A percentile compares a stretch with the other conserved stretches of the same genome.
These are phyloP conservation scores for Aspergillus ibericus DNA, from an alignment of 2,329 filamentous ascomycete genomes.

Conservation along the genomic window DNA sequence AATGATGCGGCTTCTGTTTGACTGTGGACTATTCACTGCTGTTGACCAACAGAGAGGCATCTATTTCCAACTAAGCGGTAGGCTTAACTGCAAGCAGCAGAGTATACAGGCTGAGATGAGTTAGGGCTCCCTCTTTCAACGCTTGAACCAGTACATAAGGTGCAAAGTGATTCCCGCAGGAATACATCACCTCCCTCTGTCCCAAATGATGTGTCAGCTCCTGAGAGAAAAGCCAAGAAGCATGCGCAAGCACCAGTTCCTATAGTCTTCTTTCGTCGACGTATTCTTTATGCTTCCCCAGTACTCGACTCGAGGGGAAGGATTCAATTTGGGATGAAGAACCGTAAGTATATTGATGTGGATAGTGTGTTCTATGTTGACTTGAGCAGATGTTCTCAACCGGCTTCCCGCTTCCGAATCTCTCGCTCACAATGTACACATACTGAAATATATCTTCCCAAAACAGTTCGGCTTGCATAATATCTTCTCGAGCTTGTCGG, in stretches of 20 bases:
- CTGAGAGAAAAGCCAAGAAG: neutral
- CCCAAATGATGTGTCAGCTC: neutral
- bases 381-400: conserved; percentile 71
- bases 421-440: conserved; percentile 60
- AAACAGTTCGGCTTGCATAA: conserved; percentile 88
- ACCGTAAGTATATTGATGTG: conserved; percentile 49
- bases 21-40: conserved; percentile 72
- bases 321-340: conserved; percentile 70
- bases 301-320: conserved; percentile 66
- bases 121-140: conserved; percentile 34
- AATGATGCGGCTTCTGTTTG: conserved; percentile 73
- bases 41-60: conserved; percentile 63
- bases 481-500: conserved; percentile 63
- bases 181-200: neutral
- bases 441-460: conserved; percentile 94
- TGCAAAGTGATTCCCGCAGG: neutral
- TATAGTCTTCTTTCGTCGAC: conserved; percentile 74
- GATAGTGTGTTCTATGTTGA: neutral
- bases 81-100: conserved; percentile 17
- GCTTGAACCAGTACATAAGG: conserved; percentile 27
- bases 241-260: conserved; percentile 45
- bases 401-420: conserved; percentile 54
- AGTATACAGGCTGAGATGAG: neutral
- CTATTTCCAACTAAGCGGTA: conserved; percentile 77
- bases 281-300: conserved; percentile 82